A percentile compares a stretch with the other conserved stretches of the same genome.
These are phyloP conservation scores for Aspergillus kassunensis DNA, from an alignment of 495 filamentous ascomycete genomes.

Conservation along the genomic window DNA sequence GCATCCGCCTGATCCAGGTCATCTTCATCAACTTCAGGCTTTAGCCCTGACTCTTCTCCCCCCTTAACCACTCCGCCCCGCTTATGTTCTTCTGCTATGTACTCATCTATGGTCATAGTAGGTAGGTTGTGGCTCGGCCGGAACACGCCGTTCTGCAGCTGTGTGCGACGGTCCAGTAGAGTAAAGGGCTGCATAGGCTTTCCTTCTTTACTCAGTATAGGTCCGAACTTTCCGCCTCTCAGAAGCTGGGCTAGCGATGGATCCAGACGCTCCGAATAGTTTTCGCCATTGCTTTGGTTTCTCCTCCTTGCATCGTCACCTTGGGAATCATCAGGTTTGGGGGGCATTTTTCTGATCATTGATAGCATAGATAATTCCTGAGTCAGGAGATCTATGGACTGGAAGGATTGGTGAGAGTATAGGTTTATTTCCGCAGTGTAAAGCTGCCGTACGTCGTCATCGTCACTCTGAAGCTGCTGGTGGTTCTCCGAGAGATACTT, in stretches of 20 bases:
- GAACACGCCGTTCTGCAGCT: slow-evolving; percentile 81
- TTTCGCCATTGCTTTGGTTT: slow-evolving; percentile 33
- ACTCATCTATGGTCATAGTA: slow-evolving; percentile 98
- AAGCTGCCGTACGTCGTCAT: slow-evolving; percentile 71
- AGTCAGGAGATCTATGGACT: slow-evolving; percentile 75
- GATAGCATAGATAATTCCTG: slow-evolving; percentile 81
- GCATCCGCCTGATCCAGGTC: slow-evolving; percentile 77
- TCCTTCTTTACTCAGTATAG: slow-evolving; percentile 74
- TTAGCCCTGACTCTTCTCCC: slow-evolving; percentile 68
- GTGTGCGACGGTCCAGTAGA: slow-evolving; percentile 69
- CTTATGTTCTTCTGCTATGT: slow-evolving; percentile 83
- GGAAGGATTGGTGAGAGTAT: slow-evolving; percentile 74
- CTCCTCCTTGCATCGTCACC: slow-evolving; percentile 49
- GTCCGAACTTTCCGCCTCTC: slow-evolving; percentile 55
- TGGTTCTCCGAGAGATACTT: slow-evolving; percentile 61
- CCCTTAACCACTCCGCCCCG: slow-evolving; percentile 90
- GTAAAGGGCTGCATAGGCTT: slow-evolving; percentile 92
- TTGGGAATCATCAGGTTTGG: slow-evolving; percentile 20
- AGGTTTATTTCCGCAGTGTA: slow-evolving; percentile 72
- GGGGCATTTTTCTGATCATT: slow-evolving; percentile 54
- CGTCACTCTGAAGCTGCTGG: slow-evolving; percentile 61
- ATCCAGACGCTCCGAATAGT: slow-evolving; percentile 77
- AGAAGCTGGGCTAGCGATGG: slow-evolving; percentile 52
- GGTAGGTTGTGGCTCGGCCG: slow-evolving; percentile 86
- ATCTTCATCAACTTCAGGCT: slow-evolving; percentile 80